phyloP scores from a whole-genome alignment of 176 grass and related monocot genomes.

The Poa annua region DNA sequence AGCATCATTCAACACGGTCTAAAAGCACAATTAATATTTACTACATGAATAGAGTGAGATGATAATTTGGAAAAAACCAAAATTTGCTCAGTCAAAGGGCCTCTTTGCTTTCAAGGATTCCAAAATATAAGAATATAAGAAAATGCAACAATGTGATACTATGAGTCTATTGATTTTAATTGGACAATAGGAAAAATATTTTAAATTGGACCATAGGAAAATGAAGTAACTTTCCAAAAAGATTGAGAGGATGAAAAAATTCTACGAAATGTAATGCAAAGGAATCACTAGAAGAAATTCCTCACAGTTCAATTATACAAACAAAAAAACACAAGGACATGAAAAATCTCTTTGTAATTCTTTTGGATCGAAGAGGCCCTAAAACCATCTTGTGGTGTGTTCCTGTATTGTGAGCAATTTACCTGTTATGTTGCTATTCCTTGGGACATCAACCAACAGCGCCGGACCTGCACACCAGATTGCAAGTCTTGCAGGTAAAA shows the following conservation, averaged over 20 bases:
- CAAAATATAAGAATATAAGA: neutral
- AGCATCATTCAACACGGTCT: neutral
- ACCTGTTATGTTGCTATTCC: conserved; percentile 83
- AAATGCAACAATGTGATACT: neutral
- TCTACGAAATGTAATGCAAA: neutral
- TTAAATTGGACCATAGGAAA: no score
- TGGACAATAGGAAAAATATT: no score
- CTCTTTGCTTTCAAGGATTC: neutral
- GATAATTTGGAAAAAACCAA: neutral
- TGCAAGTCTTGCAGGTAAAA: neutral
- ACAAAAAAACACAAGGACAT: no score
- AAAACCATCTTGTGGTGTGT: neutral
- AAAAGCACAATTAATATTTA: neutral
- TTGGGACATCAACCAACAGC: conserved; percentile 76
- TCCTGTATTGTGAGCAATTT: neutral
- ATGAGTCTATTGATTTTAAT: no score
- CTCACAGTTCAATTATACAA: neutral
- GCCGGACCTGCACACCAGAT: conserved; percentile 58
- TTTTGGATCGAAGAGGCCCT: neutral
- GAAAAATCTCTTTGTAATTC: neutral
- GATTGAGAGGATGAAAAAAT: neutral
- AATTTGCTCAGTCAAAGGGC: neutral
- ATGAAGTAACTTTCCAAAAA: neutral
- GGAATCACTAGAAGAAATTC: neutral
- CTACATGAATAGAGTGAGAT: neutral